Evolutionary conservation across 2,329 filamentous ascomycete species (phyloP).

Genomic region (Botrytis deweyae): DNA sequence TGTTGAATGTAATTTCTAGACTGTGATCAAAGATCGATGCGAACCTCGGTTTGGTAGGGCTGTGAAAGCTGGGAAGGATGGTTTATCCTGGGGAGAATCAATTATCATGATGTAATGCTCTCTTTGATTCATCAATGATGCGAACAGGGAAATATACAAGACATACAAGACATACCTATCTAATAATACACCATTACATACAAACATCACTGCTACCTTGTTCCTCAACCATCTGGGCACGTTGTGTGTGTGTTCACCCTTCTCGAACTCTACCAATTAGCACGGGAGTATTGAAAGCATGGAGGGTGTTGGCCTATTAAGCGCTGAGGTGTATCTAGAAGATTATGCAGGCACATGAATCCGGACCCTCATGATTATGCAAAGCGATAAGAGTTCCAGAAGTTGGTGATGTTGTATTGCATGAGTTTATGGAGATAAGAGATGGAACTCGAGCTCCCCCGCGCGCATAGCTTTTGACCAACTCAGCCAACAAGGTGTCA

Average conservation of each 20-base stretch:
- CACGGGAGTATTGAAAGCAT: not conserved
- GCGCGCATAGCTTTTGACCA: slow-evolving; percentile 9
- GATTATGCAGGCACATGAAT: slow-evolving; percentile 18
- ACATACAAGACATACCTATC: not conserved
- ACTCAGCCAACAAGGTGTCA: not conserved
- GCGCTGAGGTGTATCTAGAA: not conserved
- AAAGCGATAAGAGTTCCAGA: slow-evolving; percentile 13
- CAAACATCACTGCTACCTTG: not conserved
- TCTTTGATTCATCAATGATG: not conserved
- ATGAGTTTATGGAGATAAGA: slow-evolving; percentile 5
- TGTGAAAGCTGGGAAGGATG: not conserved
- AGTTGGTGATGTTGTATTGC: not conserved
- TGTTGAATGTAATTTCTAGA: not conserved
- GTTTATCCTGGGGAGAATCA: not conserved
- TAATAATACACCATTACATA: not conserved
- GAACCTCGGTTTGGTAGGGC: not conserved
- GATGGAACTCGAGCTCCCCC: not conserved
- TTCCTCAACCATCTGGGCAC: not conserved
- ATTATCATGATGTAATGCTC: slow-evolving; percentile 1
- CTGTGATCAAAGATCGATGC: not conserved
- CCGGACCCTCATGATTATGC: slow-evolving; percentile 8
- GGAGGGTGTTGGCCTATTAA: not conserved
- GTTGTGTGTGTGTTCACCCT: not conserved
- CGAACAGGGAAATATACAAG: not conserved
- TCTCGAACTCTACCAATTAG: not conserved